Conservation (phyloP, 495 filamentous ascomycete genomes). For the Bombardia bombarda region DNA sequence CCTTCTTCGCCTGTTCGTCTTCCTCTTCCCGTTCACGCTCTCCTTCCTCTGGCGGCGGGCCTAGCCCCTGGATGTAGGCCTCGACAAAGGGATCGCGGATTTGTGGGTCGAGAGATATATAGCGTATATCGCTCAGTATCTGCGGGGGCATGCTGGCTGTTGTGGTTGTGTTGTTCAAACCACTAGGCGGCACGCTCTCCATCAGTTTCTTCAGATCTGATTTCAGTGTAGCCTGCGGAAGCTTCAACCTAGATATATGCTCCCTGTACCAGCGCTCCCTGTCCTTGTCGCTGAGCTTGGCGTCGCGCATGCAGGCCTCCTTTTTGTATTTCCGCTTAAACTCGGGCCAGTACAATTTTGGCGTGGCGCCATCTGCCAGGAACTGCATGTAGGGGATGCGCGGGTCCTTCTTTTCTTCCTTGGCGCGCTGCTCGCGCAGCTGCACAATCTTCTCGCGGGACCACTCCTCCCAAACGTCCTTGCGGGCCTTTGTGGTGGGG, state of each 20-base stretch:
- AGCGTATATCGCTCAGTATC: constrained; percentile 70
- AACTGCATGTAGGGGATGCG: constrained; percentile 77
- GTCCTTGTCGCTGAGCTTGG: constrained; percentile 72
- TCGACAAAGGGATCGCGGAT: constrained; percentile 67
- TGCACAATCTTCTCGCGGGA: constrained; percentile 60
- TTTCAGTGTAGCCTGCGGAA: constrained; percentile 65
- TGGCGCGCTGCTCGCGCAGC: constrained; percentile 63
- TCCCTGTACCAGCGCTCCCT: constrained; percentile 89
- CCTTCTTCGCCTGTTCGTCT: constrained; percentile 52
- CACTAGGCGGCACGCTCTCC: constrained; percentile 54
- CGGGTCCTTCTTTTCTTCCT: constrained; percentile 77
- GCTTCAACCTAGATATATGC: constrained; percentile 68
- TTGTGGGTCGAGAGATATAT: constrained; percentile 64
- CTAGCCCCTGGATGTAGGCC: constrained; percentile 65
- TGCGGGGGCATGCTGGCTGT: constrained; percentile 56
- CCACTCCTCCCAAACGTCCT: constrained; percentile 79
- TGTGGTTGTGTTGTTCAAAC: constrained; percentile 59
- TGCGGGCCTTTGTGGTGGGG: constrained; percentile 68
- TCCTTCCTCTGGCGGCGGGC: constrained; percentile 49
- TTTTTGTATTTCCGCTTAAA: constrained; percentile 87
- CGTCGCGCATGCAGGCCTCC: constrained; percentile 71
- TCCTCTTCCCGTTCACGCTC: constrained; percentile 28
- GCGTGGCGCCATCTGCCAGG: constrained; percentile 69
- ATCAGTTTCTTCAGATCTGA: constrained; percentile 73
- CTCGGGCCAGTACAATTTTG: constrained; percentile 94